Evolutionary conservation across 1,284 basidiomycete genomes (phyloP), one percentile per base, ranked within the genome.

Genomic region (Pisolithus thermaeus): DNA sequence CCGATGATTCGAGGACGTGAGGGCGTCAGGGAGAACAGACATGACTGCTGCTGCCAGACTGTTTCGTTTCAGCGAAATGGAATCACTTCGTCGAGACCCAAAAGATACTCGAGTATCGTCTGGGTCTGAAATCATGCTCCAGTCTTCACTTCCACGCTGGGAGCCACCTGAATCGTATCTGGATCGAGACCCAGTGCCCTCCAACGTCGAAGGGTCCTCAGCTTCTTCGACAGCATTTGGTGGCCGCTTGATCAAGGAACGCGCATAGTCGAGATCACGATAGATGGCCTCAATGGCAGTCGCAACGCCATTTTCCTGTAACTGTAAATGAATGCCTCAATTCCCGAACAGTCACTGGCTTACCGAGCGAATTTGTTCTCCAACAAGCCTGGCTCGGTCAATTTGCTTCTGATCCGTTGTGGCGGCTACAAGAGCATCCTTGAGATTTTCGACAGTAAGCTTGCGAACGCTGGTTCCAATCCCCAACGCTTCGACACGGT

Each of bases 231-330:
- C 61, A 9, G 46, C 66, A 52, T 61, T 66, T 7, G 63, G 62
- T 23, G 64, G 57, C 32, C 77, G 78, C 64, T 90, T 92, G 60
- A 95, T 83, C 51, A 94, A 69, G 3, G 85, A 85, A 39, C 86
- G 81, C 36, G 92, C 89, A 66, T 94, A 93, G 59, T 94, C 92
- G 52, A 97, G 70, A 65, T 97, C 93, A 38, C 93, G 84, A 65
- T 97, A 97, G 59, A 97, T 92, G 27, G 87, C 83, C 69, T 96
- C 92, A 50, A 96, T 86, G 12, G 94, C 94, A 23, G 79, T 91
- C 1, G 81, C 77, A 3, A 96, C 91, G 23, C 93, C 93, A 58
- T 92, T 86, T 73, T 97, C 93, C 89, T 92, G 61, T 39, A 49
- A 50, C 52, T 38, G 14, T 46, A 46, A 53, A 18, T 55, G 61